Evolutionary conservation across 2,329 filamentous ascomycete species (phyloP), one percentile per base, ranked within the genome.

Genomic region (Microcera coccophila): DNA sequence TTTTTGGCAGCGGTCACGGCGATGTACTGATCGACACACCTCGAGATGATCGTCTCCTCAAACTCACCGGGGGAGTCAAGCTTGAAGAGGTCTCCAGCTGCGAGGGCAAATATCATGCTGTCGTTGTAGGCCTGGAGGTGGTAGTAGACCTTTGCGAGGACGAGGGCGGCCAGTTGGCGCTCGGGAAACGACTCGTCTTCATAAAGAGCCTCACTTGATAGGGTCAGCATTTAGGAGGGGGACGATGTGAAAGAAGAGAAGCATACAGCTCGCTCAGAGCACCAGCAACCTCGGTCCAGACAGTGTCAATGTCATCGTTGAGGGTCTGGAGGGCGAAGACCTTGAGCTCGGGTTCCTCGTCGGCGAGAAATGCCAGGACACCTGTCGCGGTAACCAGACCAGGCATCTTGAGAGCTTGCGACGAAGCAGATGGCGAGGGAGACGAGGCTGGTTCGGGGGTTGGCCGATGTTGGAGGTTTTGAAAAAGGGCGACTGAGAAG

Each of bases 111-210:
- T 39, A 88, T 87, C 91, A 98, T 97, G 69, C 91, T 96, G 73
- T 98, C 93, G 65, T 96, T 93, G 74, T 98, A 98, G 66, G 93
- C 93, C 70, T 96, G 90, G 40, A 98, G 82, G 65, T 98, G 93
- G 65, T 97, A 98, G 74, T 97, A 98, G 55, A 97, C 90, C 77
- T 98, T 98, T 57, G 93, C 87, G 33, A 95, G 86, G 41, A 98
- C 90, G 38, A 98, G 78, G 41, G 93, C 93, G 42, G 93, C 93
- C 43, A 98, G 84, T 66, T 93, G 87, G 61, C 91, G 88, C 67
- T 98, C 87, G 37, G 90, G 87, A 62, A 98, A 98, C 47, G 81
- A 79, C 60, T 95, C 89, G 71, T 98, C 91, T 77, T 98, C 93
- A 70, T 95, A 98, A 38, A 98, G 81, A 42, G 89, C 88, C 79